A percentile compares a stretch with the other conserved stretches of the same genome.
phyloP scores from a whole-genome alignment of 2,329 filamentous ascomycete genomes.

The Trichoderma polysporum region DNA sequence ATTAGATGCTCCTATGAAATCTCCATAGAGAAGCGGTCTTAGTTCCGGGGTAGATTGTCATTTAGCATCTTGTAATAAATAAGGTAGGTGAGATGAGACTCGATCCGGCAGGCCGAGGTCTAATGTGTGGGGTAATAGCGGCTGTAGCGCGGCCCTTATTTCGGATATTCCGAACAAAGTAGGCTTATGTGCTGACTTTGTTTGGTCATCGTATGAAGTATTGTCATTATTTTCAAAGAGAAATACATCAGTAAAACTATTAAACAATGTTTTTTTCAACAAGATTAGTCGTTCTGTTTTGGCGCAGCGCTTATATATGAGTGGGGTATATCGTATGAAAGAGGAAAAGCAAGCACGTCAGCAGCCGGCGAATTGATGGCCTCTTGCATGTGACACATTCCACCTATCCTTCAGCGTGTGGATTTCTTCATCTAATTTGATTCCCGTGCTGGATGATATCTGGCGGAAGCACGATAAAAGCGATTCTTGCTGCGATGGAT shows the following conservation, averaged over 20 bases:
- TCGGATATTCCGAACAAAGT: background rate
- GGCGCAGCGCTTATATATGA: background rate
- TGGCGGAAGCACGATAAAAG: constrained; percentile 24
- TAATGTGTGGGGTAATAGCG: constrained; percentile 17
- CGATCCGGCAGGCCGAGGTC: constrained; percentile 15
- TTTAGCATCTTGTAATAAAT: background rate
- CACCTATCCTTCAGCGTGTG: constrained; percentile 17
- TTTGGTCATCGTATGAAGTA: background rate
- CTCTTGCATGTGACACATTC: background rate
- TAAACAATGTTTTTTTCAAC: background rate
- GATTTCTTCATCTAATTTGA: constrained; percentile 23
- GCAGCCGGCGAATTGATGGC: background rate
- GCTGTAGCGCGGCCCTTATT: background rate
- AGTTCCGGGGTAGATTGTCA: background rate
- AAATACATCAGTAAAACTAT: no score
- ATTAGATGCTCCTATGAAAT: background rate
- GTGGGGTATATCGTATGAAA: no score
- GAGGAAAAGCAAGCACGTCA: background rate
- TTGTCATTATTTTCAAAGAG: no score
- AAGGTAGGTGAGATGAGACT: background rate
- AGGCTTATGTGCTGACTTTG: background rate
- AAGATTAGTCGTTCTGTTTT: background rate
- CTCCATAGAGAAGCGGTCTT: background rate
- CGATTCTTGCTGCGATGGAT: constrained; percentile 30
- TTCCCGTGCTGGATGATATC: constrained; percentile 23